These are phyloP conservation scores for Hypoxylon rubiginosum DNA, from an alignment of 2,329 filamentous ascomycete species.

Conservation along the genomic window DNA sequence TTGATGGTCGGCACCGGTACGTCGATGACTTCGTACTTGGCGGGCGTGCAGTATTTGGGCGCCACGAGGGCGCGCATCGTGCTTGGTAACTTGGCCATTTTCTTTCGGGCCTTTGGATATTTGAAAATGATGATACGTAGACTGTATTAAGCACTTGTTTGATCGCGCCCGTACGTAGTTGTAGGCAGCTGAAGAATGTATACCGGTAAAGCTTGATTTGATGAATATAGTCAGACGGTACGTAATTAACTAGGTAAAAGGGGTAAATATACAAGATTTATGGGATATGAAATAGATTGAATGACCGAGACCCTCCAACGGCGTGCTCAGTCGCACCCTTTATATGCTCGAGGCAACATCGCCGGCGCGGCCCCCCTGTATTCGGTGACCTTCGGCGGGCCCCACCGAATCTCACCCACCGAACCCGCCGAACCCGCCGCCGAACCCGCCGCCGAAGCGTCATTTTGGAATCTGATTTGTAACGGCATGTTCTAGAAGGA, in stretches of 20 bases:
- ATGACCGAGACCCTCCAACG: neutral
- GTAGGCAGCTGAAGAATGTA: too few species aligned
- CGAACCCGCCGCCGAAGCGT: slow-evolving; percentile 30
- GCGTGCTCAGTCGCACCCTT: neutral
- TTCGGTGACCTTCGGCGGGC: slow-evolving; percentile 31
- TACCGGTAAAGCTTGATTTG: neutral
- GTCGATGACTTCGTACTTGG: slow-evolving; percentile 56
- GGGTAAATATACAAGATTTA: neutral
- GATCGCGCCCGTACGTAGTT: neutral
- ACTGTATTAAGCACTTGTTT: neutral
- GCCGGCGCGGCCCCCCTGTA: slow-evolving; percentile 6
- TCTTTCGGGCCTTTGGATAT: neutral
- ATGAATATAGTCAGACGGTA: neutral
- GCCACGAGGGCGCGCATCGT: slow-evolving; percentile 62
- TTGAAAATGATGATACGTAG: neutral
- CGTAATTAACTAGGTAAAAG: neutral
- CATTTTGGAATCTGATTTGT: slow-evolving; percentile 11
- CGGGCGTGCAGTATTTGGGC: slow-evolving; percentile 56
- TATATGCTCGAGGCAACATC: neutral
- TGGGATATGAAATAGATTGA: neutral
- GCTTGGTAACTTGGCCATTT: slow-evolving; percentile 50
- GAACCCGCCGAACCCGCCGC: slow-evolving; percentile 32
- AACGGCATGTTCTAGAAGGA: slow-evolving; percentile 30
- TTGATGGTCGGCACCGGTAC: slow-evolving; percentile 61
- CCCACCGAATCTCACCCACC: slow-evolving; percentile 30